Base-by-base conservation (phyloP, 805 yeast genomes). In the Teunomyces gatunensis region DNA sequence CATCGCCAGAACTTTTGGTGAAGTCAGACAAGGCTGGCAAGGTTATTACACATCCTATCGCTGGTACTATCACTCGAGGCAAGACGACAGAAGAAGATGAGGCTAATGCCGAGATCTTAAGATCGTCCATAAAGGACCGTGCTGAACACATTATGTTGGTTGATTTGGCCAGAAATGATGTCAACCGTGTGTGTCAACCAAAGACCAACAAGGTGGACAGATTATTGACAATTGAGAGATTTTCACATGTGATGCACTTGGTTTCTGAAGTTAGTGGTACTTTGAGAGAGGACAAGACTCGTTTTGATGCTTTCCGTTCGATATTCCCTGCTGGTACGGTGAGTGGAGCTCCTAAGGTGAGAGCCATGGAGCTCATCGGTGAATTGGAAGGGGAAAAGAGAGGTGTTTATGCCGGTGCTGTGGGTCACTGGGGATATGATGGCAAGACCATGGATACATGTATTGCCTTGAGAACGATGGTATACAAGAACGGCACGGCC, bases 281-380 rank as follows among this genome's bases (percentile, higher is more conserved):
- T 1, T 74, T 94, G 59, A 78, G 99, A 62, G 68, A 74, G 0
- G 97, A 80, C 50, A 85, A 89, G 73, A 84, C 92, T 10, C 78
- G 98, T 54, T 94, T 94, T 62, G 99, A 94, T 71, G 99, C 99
- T 0, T 90, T 94, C 71, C 81, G 99, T 65, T 90, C 97, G 2
- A 89, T 94, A 47, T 94, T 94, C 83, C 99, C 99, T 17, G 99
- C 99, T 1, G 99, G 99, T 39, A 94, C 99, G 1, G 98, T 92
- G 10, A 85, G 95, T 47, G 99, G 99, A 34, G 98, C 99, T 2
- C 99, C 99, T 47, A 94, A 94, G 68, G 96, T 94, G 36, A 83
- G 81, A 58, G 99, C 99, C 7, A 94, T 94, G 98, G 95, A 91
- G 67, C 74, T 94, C 39, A 89, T 94, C 57, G 86, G 87, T 15